Evolutionary conservation across 305 asterid genomes (phyloP).

Genomic region (Ruellia speciosa): DNA sequence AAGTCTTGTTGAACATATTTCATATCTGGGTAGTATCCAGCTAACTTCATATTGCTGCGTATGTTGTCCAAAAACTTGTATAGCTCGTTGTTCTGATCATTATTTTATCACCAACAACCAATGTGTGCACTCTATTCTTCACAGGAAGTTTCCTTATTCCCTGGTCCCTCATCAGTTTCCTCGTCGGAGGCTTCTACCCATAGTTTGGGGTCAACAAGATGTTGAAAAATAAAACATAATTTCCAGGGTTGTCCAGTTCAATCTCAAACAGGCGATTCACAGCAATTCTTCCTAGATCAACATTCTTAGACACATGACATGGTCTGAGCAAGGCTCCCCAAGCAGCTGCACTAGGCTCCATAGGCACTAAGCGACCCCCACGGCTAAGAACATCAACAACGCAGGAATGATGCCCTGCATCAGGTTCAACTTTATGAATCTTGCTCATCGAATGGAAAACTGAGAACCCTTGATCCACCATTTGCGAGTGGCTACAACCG

Average conservation of each 20-base stretch:
- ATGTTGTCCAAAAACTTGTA: conserved; percentile 40
- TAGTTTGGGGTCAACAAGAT: conserved; percentile 47
- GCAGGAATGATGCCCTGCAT: conserved; percentile 56
- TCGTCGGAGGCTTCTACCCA: conserved; percentile 54
- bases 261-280: conserved; percentile 49
- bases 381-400: conserved; percentile 65
- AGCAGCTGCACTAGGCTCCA: conserved; percentile 48
- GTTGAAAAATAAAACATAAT: conserved; percentile 52
- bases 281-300: conserved; percentile 44
- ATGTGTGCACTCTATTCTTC: conserved; percentile 41
- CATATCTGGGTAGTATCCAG: conserved; percentile 37
- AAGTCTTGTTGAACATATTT: conserved; percentile 57
- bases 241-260: conserved; percentile 60
- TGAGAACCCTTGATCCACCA: conserved; percentile 46
- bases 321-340: conserved; percentile 79
- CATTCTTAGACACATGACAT: conserved; percentile 47
- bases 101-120: conserved; percentile 50
- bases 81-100: conserved; percentile 29
- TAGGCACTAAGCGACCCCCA: conserved; percentile 58
- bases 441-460: conserved; percentile 46
- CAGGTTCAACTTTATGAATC: conserved; percentile 50
- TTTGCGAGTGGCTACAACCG: conserved; percentile 65
- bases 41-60: conserved; percentile 39
- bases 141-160: conserved; percentile 55
- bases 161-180: conserved; percentile 59